Conservation (phyloP, 2,329 filamentous ascomycete species). For the Coniochaeta prunicola region DNA sequence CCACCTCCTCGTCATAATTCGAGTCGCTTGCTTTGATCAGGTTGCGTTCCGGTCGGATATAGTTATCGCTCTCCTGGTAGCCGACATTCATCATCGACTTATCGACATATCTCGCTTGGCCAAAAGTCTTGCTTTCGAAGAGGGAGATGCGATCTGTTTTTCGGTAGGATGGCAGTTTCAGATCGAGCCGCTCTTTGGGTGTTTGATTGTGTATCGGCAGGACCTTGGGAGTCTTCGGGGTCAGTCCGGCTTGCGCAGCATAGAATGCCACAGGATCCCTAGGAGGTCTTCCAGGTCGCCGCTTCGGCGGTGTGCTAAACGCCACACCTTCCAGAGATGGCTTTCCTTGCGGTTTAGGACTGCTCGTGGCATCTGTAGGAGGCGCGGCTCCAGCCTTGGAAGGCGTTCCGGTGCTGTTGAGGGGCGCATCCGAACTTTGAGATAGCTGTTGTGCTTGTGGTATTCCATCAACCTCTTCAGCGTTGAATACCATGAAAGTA, state of each 20-base stretch:
- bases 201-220: conserved; percentile 74
- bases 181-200: conserved; percentile 69
- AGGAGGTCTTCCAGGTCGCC: conserved; percentile 37
- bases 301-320: conserved; percentile 28
- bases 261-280: conserved; percentile 48
- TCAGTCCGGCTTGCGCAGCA: conserved; percentile 34
- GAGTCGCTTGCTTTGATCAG: conserved; percentile 58
- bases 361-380: conserved; percentile 30
- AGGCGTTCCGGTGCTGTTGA: conserved; percentile 37
- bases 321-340: conserved; percentile 10
- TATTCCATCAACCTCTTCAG: conserved; percentile 78
- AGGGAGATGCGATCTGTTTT: conserved; percentile 71
- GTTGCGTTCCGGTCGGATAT: conserved; percentile 66
- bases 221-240: conserved; percentile 55
- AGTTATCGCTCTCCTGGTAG: conserved; percentile 92
- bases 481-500: conserved; percentile 68
- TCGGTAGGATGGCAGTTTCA: conserved; percentile 69
- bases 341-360: conserved; percentile 31
- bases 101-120: conserved; percentile 87
- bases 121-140: conserved; percentile 78
- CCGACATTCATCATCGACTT: conserved; percentile 94
- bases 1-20: conserved; percentile 52
- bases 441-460: conserved; percentile 36
- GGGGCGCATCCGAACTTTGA: conserved; percentile 25
- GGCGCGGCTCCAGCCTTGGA: conserved; percentile 36